These are phyloP conservation scores for Ilyonectria destructans DNA, from an alignment of 2,329 filamentous ascomycete species.

Conservation along the genomic window DNA sequence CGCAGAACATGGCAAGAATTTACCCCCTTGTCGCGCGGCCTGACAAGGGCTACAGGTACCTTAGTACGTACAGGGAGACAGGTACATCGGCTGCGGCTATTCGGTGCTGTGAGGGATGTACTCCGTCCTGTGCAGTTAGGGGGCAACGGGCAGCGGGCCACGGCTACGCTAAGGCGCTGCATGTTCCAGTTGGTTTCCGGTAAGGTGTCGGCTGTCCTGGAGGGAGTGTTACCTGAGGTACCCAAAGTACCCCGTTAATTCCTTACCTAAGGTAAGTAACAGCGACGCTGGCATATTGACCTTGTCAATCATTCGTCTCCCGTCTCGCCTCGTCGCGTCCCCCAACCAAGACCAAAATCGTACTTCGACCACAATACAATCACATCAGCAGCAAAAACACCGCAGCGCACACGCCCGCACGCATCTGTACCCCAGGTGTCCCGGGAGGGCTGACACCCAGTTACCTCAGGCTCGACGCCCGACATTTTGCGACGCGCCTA, in stretches of 20 bases:
- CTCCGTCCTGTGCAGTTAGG: too few relatives aligned
- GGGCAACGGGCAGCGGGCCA: constrained; percentile 3
- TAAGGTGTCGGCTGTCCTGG: not conserved
- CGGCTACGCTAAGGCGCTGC: constrained; percentile 5
- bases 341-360: constrained; percentile 9
- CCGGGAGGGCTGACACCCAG: not conserved
- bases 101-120: not conserved
- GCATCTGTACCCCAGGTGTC: not conserved
- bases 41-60: constrained; percentile 25
- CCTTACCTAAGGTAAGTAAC: not conserved
- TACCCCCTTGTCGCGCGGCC: constrained; percentile 31
- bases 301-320: constrained; percentile 8
- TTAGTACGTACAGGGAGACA: not conserved
- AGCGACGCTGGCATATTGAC: not conserved
- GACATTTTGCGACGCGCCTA: constrained; percentile 16
- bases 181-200: constrained; percentile 6
- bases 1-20: constrained; percentile 26
- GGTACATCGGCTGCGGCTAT: not conserved
- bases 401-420: not conserved
- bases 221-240: not conserved
- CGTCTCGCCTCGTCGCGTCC: constrained; percentile 20
- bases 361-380: constrained; percentile 4
- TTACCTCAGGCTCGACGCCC: constrained; percentile 28
- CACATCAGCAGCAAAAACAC: constrained; percentile 6
- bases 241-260: not conserved